A percentile compares a stretch with the other conserved stretches of the same genome.
These are phyloP conservation scores for Parmales sp. DNA, from an alignment of 108 stramenopile species.

Conservation along the genomic window DNA sequence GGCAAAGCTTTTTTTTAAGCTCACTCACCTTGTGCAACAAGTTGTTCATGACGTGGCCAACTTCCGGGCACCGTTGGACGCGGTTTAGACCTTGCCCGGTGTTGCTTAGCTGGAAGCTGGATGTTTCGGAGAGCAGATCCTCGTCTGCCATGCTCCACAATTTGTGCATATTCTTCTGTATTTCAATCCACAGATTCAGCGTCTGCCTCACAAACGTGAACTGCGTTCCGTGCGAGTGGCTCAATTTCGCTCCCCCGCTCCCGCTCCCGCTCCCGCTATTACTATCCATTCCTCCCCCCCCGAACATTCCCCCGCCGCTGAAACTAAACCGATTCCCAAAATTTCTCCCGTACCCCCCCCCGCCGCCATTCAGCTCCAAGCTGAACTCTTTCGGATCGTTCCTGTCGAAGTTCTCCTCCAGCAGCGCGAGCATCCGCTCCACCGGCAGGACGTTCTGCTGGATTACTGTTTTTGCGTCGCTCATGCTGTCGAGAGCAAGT, in stretches of 20 bases:
- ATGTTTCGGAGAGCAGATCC: conserved; percentile 41
- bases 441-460: conserved; percentile 55
- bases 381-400: conserved; percentile 22
- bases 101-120: conserved; percentile 53
- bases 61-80: conserved; percentile 58
- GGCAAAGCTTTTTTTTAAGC: no score
- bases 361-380: conserved; percentile 24
- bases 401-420: conserved; percentile 53
- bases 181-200: conserved; percentile 60
- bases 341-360: conserved; percentile 1
- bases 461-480: conserved; percentile 59
- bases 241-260: conserved; percentile 52
- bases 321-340: conserved; percentile 19
- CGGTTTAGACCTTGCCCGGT: conserved; percentile 78
- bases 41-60: conserved; percentile 51
- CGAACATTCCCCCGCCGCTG: conserved; percentile 39
- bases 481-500: conserved; percentile 63
- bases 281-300: neutral
- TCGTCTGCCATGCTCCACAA: conserved; percentile 59
- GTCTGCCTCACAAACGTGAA: conserved; percentile 66
- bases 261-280: neutral
- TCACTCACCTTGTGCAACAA: conserved; percentile 36
- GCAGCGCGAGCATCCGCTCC: conserved; percentile 44
- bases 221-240: conserved; percentile 66
- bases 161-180: conserved; percentile 57